Conservation (phyloP, 2,329 filamentous ascomycete species). For the Paecilomyces fulvus region DNA sequence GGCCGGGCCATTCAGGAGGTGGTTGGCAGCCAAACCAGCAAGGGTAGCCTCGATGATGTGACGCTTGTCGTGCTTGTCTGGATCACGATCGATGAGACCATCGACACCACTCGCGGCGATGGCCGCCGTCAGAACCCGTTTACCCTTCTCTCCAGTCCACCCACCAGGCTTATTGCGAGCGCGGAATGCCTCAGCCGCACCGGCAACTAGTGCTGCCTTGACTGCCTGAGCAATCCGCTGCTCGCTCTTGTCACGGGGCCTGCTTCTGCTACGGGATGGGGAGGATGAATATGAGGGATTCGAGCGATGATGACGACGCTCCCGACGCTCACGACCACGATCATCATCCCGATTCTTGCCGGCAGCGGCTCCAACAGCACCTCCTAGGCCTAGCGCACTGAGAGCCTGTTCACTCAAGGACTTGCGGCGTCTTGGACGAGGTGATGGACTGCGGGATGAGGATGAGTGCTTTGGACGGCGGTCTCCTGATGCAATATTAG, state of each 20-base stretch:
- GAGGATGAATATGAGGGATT: slow-evolving; percentile 41
- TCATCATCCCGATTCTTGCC: slow-evolving; percentile 40
- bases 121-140: slow-evolving; percentile 82
- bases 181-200: slow-evolving; percentile 85
- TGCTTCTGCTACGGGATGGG: slow-evolving; percentile 48
- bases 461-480: slow-evolving; percentile 23
- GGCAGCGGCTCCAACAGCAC: slow-evolving; percentile 42
- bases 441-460: slow-evolving; percentile 32
- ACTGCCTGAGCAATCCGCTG: slow-evolving; percentile 73
- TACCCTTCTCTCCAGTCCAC: slow-evolving; percentile 87
- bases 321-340: slow-evolving; percentile 38
- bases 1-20: slow-evolving; percentile 71
- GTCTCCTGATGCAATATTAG: slow-evolving; percentile 12
- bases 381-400: slow-evolving; percentile 50
- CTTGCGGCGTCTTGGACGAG: slow-evolving; percentile 34
- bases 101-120: slow-evolving; percentile 79
- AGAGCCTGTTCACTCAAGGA: slow-evolving; percentile 43
- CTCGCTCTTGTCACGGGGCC: slow-evolving; percentile 42
- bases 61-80: slow-evolving; percentile 66
- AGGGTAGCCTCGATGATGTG: slow-evolving; percentile 80
- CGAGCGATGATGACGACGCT: slow-evolving; percentile 30
- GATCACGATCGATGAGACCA: slow-evolving; percentile 58
- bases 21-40: slow-evolving; percentile 78
- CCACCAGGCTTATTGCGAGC: slow-evolving; percentile 79
- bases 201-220: slow-evolving; percentile 82